Evolutionary conservation across 495 filamentous ascomycete species (phyloP), one percentile per base, ranked within the genome.

Genomic region (Choiromyces venosus): DNA sequence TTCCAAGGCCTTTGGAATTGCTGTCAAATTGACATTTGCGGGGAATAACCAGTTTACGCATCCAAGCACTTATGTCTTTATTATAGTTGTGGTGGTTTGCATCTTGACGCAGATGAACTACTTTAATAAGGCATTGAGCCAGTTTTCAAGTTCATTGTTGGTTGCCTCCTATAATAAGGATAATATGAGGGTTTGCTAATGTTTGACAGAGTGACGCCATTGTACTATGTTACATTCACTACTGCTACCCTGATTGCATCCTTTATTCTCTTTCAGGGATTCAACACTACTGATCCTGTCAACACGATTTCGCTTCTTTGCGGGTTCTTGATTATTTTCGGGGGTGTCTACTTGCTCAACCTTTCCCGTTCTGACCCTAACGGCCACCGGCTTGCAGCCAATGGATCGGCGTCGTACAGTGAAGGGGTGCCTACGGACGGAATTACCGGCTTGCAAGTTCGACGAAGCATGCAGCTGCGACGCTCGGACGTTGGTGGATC

Each of bases 161-260:
- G 90, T 84, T 19, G 56, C 4, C 29, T 36, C 33, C 65, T n/a
- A 33, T 9, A 65, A 4, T 9, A 65, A 4, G 38, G 21, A 42
- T 64, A 42, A 39, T 37, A 40, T 67, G 25, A 37, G 25, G n/a
- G 69, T 83, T 86, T 78, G 87, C 73, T n/a, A 61, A 0, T 46
- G 66, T 77, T 64, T n/a, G 39, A 21, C 77, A 99, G 95, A 77
- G 95, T 99, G 44, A 99, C 98, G 81, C 95, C 95, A 1, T 88
- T 99, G 42, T 99, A 99, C 86, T 99, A 99, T 83, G 95, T 99
- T 68, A 97, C 94, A n/a, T 99, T 99, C 83, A 99, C 95, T 7
- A 98, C 95, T 8, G 92, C 91, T 40, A 99, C 95, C 21, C 88
- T 99, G 67, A 90, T 91, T 82, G 95, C 95, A 56, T 97, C 93